phyloP scores from a whole-genome alignment of 768 basidiomycete genomes.

The Auriculariales sp. region DNA sequence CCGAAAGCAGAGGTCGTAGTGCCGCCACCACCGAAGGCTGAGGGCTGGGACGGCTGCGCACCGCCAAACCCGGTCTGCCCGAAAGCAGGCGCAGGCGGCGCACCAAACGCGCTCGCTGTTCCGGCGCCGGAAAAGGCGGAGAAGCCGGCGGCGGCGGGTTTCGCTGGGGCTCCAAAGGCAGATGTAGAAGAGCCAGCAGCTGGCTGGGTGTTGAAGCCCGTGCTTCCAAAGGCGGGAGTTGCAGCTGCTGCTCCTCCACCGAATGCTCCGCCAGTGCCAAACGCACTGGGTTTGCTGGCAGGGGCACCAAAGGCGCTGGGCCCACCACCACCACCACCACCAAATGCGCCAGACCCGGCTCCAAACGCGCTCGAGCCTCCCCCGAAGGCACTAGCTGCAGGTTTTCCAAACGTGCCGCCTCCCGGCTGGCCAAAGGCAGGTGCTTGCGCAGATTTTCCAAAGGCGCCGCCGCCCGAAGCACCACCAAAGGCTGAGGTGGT shows the following conservation, averaged over 20 bases:
- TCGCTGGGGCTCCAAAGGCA: background rate
- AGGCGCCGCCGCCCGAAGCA: too few relatives aligned
- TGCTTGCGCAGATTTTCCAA: too few relatives aligned
- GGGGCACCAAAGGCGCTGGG: background rate
- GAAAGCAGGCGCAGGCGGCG: constrained; percentile 44
- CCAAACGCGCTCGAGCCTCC: background rate
- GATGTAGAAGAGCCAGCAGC: background rate
- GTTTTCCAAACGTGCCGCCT: background rate
- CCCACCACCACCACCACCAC: too few relatives aligned
- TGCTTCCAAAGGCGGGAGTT: background rate
- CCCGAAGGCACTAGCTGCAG: background rate
- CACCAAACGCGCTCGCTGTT: constrained; percentile 47
- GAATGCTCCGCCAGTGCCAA: background rate
- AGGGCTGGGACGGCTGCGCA: background rate
- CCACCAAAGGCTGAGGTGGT: too few relatives aligned
- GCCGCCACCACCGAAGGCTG: too few relatives aligned
- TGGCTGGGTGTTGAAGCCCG: background rate
- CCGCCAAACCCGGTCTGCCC: background rate
- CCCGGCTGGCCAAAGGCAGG: background rate
- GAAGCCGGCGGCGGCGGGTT: background rate
- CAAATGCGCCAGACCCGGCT: background rate
- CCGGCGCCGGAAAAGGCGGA: background rate
- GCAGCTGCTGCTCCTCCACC: too few relatives aligned
- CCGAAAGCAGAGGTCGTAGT: too few relatives aligned
- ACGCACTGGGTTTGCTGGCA: background rate